phyloP scores from a whole-genome alignment of 352 stramenopile genomes.

The Globisporangium spinosum region DNA sequence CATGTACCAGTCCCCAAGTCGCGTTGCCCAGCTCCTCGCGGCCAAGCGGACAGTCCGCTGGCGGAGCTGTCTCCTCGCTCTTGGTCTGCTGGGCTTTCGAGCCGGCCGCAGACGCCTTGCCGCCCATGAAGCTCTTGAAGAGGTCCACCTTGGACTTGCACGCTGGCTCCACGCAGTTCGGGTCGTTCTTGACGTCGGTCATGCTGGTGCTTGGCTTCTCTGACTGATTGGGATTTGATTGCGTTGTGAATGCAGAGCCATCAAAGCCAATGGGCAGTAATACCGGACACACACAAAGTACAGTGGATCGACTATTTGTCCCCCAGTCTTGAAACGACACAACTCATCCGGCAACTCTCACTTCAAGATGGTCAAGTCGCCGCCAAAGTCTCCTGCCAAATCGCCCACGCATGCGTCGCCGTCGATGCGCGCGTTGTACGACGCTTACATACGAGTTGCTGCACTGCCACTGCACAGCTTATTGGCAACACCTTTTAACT shows the following conservation, averaged over 20 bases:
- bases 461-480: background rate
- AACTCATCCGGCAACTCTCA: too few species aligned
- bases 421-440: slow-evolving; percentile 28
- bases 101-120: slow-evolving; percentile 20
- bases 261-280: too few species aligned
- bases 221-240: slow-evolving; percentile 3
- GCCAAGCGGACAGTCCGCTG: slow-evolving; percentile 75
- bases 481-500: background rate
- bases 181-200: slow-evolving; percentile 51
- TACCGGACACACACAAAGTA: background rate
- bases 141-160: slow-evolving; percentile 86
- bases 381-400: slow-evolving; percentile 52
- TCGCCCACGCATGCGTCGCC: slow-evolving; percentile 15
- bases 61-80: slow-evolving; percentile 18
- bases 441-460: too few species aligned
- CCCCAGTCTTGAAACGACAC: slow-evolving; percentile 8
- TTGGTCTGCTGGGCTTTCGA: slow-evolving; percentile 8
- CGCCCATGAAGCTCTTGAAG: slow-evolving; percentile 72
- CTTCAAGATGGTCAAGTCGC: slow-evolving; percentile 24
- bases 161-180: slow-evolving; percentile 82
- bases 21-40: slow-evolving; percentile 83
- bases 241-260: too few species aligned
- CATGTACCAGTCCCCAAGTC: slow-evolving; percentile 84
- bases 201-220: slow-evolving; percentile 15
- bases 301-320: background rate